phyloP scores from a whole-genome alignment of 1,284 basidiomycete genomes.

The Marasmius fiardii region DNA sequence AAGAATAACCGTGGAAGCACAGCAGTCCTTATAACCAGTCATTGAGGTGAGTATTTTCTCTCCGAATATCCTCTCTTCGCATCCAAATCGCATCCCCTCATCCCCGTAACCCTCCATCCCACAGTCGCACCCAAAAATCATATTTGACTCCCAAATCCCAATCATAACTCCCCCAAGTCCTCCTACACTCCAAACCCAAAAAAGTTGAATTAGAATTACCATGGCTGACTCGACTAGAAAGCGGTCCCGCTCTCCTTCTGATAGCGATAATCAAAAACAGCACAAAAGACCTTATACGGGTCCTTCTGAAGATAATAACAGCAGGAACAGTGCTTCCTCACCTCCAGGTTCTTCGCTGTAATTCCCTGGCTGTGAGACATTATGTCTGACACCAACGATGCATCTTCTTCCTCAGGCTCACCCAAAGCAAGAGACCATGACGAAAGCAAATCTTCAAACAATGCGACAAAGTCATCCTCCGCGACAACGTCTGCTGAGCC shows the following conservation, averaged over 20 bases:
- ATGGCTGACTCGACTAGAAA: conserved; percentile 80
- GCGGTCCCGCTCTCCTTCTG: conserved; percentile 81
- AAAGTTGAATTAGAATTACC: conserved; percentile 65
- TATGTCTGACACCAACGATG: conserved; percentile 51
- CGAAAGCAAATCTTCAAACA: conserved; percentile 31
- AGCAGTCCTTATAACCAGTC: too few species aligned
- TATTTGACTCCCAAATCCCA: conserved; percentile 12
- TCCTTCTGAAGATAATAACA: conserved; percentile 48
- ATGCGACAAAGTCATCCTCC: conserved; percentile 25
- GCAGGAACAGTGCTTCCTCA: conserved; percentile 44
- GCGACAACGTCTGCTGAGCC: conserved; percentile 41
- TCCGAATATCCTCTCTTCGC: background rate
- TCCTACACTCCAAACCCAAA: conserved; percentile 36
- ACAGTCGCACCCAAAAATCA: background rate
- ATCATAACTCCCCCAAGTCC: conserved; percentile 33
- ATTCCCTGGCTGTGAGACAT: conserved; percentile 50
- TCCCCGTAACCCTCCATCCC: background rate
- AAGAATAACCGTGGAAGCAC: too few species aligned
- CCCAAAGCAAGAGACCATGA: conserved; percentile 38
- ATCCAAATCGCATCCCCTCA: background rate
- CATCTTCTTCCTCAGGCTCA: conserved; percentile 53
- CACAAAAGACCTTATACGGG: conserved; percentile 83
- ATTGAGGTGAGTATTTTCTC: background rate
- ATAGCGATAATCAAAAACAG: conserved; percentile 73
- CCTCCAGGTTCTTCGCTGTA: conserved; percentile 38